Base-by-base conservation (phyloP, 129 eudicot genomes). In the Tagetes erecta region DNA sequence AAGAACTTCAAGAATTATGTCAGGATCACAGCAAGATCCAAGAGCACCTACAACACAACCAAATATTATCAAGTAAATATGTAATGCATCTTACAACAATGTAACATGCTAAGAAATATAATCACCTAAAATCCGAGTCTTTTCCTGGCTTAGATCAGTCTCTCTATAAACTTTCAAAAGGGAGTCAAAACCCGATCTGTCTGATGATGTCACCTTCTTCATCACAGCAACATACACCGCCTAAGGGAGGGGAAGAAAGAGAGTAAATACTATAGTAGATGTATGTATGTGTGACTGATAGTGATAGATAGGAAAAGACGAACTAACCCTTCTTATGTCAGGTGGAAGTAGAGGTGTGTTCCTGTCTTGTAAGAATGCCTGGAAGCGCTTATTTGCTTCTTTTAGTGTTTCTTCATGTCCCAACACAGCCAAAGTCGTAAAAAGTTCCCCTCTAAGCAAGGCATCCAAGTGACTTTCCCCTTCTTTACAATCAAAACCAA, bases 391-490 rank as follows among this genome's bases (percentile, higher is more conserved):
- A 69, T 41, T 82, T 64, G 97, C 99, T 81, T 95, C 99, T 75
- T 82, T 57, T 68, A 86, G 14, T 52, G 96, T 88, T 59, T 34
- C 78, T 33, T 95, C 94, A 57, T 95, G 91, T 66, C 97, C 99
- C 72, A 91, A 85, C 38, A 74, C 59, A 68, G 92, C 92, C 72
- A 95, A 82, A 9, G 87, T 90, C 55, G 86, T 71, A 76, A 95
- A 79, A 10, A 95, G 88, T 73, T 95, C 99, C 20, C 97, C 99
- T 76, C 99, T 95, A 80, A 95, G 84, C 92, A 95, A 86, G 56
- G 97, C 90, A 85, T 95, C 96, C 80, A 95, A 83, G 83, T 95
- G 99, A 81, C 96, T 88, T 84, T 95, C 99, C 68, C 96, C 97
- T 74, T 78, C 68, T 74, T 85, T 91, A 76, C 92, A 85, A 82